A percentile compares a stretch with the other conserved stretches of the same genome.
These are phyloP conservation scores for Alternaria longipes DNA, from an alignment of 2,329 filamentous ascomycete genomes.

Conservation along the genomic window DNA sequence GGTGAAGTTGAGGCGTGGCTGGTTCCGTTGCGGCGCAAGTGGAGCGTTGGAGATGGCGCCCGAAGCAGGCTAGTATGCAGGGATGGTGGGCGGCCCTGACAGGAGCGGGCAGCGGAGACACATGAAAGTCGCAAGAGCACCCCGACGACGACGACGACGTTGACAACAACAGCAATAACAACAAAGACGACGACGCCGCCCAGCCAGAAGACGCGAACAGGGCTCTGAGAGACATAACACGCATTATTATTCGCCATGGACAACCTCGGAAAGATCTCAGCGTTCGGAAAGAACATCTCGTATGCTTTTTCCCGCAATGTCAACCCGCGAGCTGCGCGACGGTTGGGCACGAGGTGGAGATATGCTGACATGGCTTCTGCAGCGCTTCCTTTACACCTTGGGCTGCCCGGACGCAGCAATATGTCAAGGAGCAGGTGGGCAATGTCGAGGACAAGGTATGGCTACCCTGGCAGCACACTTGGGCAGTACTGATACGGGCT, in stretches of 20 bases:
- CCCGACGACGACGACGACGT: constrained; percentile 23
- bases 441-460: constrained; percentile 90
- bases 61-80: constrained; percentile 24
- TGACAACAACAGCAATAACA: neutral
- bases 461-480: constrained; percentile 1
- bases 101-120: constrained; percentile 23
- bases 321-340: neutral
- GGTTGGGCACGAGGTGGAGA: constrained; percentile 10
- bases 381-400: constrained; percentile 91
- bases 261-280: constrained; percentile 76
- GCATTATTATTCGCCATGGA: constrained; percentile 62
- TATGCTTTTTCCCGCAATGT: constrained; percentile 52
- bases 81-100: constrained; percentile 25
- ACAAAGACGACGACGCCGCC: constrained; percentile 23
- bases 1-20: neutral
- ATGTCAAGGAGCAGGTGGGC: constrained; percentile 96
- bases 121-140: constrained; percentile 36
- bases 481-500: constrained; percentile 32
- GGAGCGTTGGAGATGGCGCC: constrained; percentile 2
- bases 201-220: constrained; percentile 10
- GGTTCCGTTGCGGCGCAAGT: neutral
- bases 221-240: constrained; percentile 8
- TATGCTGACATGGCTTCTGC: constrained; percentile 57
- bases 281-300: constrained; percentile 76
- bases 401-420: constrained; percentile 92